These are phyloP conservation scores for Nannizziopsis arthrosporioides DNA, from an alignment of 2,329 filamentous ascomycete species.

Conservation along the genomic window DNA sequence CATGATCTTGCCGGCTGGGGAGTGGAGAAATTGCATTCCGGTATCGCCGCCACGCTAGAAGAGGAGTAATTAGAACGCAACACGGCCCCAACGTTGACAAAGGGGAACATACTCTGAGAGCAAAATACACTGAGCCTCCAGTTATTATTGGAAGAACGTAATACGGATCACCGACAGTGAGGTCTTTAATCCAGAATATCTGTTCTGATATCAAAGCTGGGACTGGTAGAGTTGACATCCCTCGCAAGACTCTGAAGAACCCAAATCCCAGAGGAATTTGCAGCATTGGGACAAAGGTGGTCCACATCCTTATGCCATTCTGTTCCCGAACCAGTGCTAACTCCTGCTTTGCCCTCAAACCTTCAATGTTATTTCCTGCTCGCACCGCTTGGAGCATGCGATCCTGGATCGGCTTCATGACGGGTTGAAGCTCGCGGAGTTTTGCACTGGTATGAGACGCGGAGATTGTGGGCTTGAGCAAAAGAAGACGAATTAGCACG, in stretches of 20 bases:
- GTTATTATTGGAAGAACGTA: slow-evolving; percentile 59
- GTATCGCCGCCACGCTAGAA: slow-evolving; percentile 25
- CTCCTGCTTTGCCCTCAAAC: slow-evolving; percentile 39
- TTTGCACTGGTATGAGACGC: slow-evolving; percentile 52
- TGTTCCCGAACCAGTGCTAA: slow-evolving; percentile 42
- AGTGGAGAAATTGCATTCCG: slow-evolving; percentile 20
- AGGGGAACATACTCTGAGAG: slow-evolving; percentile 44
- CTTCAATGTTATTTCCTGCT: slow-evolving; percentile 37
- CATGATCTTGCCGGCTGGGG: slow-evolving; percentile 17
- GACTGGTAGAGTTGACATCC: slow-evolving; percentile 67
- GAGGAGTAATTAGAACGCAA: too few relatives aligned
- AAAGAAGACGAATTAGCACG: slow-evolving; percentile 49
- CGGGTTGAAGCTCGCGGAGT: slow-evolving; percentile 49
- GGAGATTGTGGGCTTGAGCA: slow-evolving; percentile 55
- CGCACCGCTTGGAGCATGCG: slow-evolving; percentile 40
- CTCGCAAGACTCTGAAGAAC: slow-evolving; percentile 63
- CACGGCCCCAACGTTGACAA: too few relatives aligned
- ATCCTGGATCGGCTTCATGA: slow-evolving; percentile 45
- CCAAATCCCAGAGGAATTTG: slow-evolving; percentile 66
- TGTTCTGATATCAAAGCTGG: slow-evolving; percentile 63
- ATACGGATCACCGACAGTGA: slow-evolving; percentile 65
- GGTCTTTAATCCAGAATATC: slow-evolving; percentile 64
- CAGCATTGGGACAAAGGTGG: slow-evolving; percentile 45
- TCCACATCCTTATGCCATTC: slow-evolving; percentile 44
- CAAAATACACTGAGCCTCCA: slow-evolving; percentile 44